Conservation (phyloP, 169 alveolate genomes). For the Plasmodium coatneyi region DNA sequence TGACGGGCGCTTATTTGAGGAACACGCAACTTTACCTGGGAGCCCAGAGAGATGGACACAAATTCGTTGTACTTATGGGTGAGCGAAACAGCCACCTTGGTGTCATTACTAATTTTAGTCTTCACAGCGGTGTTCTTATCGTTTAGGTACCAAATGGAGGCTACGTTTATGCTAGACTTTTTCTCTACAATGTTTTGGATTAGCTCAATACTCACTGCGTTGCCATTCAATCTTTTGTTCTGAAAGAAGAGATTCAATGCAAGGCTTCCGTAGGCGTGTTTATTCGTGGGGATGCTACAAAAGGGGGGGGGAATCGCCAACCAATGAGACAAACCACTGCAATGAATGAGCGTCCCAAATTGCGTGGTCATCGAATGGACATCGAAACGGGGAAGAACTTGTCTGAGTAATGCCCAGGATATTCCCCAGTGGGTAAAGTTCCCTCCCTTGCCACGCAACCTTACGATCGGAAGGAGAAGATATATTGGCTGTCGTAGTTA, state of each 20-base stretch:
- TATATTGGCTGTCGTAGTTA: conserved; percentile 20
- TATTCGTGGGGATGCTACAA: conserved; percentile 37
- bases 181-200: conserved; percentile 29
- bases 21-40: conserved; percentile 10
- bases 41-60: conserved; percentile 31
- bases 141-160: conserved; percentile 57
- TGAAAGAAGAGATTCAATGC: conserved; percentile 51
- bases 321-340: not conserved
- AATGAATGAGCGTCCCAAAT: not conserved
- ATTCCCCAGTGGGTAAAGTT: no score
- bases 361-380: not conserved
- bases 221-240: conserved; percentile 39
- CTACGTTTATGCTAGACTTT: conserved; percentile 42
- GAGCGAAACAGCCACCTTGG: conserved; percentile 40
- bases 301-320: not conserved
- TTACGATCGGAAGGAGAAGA: conserved; percentile 64
- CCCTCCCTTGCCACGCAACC: not conserved
- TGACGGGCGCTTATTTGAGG: not conserved
- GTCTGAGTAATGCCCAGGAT: not conserved
- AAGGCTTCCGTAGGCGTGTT: conserved; percentile 21
- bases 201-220: conserved; percentile 45
- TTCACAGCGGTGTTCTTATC: conserved; percentile 33
- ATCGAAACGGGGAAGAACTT: not conserved
- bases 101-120: conserved; percentile 58
- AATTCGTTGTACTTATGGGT: conserved; percentile 60